Base-by-base conservation (phyloP, 495 filamentous ascomycete species). In the Paragyromitra xinjiangensis region DNA sequence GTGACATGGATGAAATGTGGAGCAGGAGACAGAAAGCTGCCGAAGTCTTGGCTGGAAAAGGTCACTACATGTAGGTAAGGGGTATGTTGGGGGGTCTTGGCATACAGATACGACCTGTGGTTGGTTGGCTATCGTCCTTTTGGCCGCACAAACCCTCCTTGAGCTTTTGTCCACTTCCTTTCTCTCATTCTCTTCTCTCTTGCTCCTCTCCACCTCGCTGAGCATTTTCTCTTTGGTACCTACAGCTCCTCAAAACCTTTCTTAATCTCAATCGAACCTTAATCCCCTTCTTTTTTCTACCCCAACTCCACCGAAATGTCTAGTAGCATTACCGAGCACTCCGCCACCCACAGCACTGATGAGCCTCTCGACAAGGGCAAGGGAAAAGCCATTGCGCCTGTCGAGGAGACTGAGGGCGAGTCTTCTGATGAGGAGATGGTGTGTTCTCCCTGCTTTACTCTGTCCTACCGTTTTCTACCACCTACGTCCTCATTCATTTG, bases 331-430 rank as follows among this genome's bases (percentile, higher is more conserved):
- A 64, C 79, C 24, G 78, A 71, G 40, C 64, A 64, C 56, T 78
- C 78, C 51, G 37, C 81, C 72, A 83, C 84, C 73, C 85, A 87
- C 75, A 83, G 84, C 73, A 86, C 87, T 82, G 86, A 68, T 44
- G 70, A 82, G 53, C 51, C 69, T 48, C 16, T 73, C 67, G 73
- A 87, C 80, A 94, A 94, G 85, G 91, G 90, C 78, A 87, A 90
- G 80, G 89, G 86, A 39, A 85, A 88, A 70, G 91, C 93, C 56
- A 82, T 87, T 82, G 88, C 86, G 84, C 91, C 91, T 88, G 89
- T 87, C 37, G 91, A 93, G 69, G 91, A 91, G 42, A 89, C 88
- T 0, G 89, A 91, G 34, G 89, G 88, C 48, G 89, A 89, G 61
- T 88, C 88, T 5, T 87, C 87, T 1, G 92, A 93, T 55, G 88